Conservation (phyloP, 1,139 yeast species). For the Kurtzmaniella quercitrusa region DNA sequence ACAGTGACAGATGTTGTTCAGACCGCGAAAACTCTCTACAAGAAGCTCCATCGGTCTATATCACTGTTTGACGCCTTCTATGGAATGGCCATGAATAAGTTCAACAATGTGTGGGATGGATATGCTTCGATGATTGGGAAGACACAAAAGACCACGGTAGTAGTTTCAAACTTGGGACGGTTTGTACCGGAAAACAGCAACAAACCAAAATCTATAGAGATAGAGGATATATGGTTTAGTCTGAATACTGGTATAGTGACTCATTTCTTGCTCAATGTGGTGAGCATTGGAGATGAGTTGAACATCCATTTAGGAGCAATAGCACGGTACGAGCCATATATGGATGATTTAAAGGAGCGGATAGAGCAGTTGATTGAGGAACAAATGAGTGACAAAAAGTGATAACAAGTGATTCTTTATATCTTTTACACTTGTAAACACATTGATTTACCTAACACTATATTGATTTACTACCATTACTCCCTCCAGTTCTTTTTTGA, state of each 20-base stretch:
- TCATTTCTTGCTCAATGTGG: conserved; percentile 17
- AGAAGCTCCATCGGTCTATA: conserved; percentile 6
- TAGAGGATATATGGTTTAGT: conserved; percentile 21
- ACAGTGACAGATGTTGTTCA: background rate
- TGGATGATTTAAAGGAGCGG: conserved; percentile 11
- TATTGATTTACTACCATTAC: no score
- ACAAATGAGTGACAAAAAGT: background rate
- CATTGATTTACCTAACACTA: no score
- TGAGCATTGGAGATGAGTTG: conserved; percentile 18
- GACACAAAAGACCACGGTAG: conserved; percentile 15
- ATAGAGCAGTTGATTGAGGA: background rate
- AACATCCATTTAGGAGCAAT: conserved; percentile 17
- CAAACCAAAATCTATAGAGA: conserved; percentile 13
- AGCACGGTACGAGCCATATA: conserved; percentile 14
- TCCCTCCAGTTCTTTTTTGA: no score
- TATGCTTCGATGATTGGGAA: conserved; percentile 10
- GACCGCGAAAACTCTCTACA: background rate
- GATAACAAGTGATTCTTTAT: no score
- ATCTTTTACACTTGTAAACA: no score
- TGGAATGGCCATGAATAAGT: conserved; percentile 15
- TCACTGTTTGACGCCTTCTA: conserved; percentile 12
- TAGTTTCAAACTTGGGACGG: conserved; percentile 27
- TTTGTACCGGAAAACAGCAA: conserved; percentile 5
- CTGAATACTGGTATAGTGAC: conserved; percentile 20
- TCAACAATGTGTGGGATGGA: conserved; percentile 13